Percentiles rank a stretch among this genome's conserved stretches.
Evolutionary conservation across 2,329 filamentous ascomycete genomes (phyloP).

Genomic region (Aspergillus sp.): DNA sequence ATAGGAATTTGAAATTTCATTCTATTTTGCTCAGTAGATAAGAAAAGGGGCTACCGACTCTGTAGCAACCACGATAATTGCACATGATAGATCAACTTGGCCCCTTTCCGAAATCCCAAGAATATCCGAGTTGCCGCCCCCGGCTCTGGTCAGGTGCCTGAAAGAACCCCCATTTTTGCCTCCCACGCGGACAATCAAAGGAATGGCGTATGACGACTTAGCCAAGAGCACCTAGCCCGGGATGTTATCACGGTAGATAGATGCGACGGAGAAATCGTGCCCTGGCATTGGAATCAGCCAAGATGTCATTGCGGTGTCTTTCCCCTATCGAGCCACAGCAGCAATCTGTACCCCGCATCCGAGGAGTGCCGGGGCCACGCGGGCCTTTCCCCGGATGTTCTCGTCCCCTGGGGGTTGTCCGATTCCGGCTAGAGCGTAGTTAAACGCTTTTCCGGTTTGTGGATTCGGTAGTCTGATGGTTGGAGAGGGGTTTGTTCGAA

Average conservation of each 20-base stretch:
- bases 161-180: neutral
- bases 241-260: neutral
- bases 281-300: neutral
- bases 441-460: too few relatives aligned
- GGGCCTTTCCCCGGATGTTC: conserved; percentile 23
- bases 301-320: neutral
- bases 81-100: conserved; percentile 3
- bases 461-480: too few relatives aligned
- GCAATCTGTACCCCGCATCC: conserved; percentile 27
- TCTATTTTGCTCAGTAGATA: neutral
- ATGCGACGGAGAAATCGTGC: neutral
- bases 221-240: neutral
- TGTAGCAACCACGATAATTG: neutral
- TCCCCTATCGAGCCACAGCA: neutral
- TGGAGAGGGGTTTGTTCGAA: neutral
- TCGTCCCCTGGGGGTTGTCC: neutral
- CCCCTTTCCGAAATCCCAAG: neutral
- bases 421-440: neutral
- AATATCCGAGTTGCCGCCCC: conserved; percentile 2
- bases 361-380: conserved; percentile 23
- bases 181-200: neutral
- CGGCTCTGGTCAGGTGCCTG: neutral
- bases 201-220: neutral
- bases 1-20: too few relatives aligned
- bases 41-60: neutral